phyloP scores from a whole-genome alignment of 2,329 filamentous ascomycete species.

The Xylariaceae sp. region DNA sequence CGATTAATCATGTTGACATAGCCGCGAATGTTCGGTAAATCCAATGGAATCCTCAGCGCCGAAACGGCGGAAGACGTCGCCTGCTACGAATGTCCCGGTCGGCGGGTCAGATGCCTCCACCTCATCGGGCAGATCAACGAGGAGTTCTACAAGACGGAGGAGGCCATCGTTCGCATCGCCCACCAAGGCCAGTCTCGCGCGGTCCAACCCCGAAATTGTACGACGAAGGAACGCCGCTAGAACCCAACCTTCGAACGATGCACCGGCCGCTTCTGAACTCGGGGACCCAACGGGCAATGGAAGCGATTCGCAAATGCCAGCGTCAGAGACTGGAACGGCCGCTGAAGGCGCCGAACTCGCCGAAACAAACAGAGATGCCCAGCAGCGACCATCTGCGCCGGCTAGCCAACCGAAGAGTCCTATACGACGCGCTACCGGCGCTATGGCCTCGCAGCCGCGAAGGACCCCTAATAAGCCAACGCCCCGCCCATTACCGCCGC shows the following conservation, averaged over 20 bases:
- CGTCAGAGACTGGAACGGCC: conserved; percentile 24
- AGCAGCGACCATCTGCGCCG: conserved; percentile 5
- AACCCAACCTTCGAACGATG: conserved; percentile 17
- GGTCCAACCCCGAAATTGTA: conserved; percentile 62
- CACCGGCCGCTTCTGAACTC: conserved; percentile 25
- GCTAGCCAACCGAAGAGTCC: conserved; percentile 21
- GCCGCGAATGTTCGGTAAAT: background rate
- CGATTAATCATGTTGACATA: conserved; percentile 12
- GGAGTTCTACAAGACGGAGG: conserved; percentile 33
- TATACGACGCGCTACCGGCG: conserved; percentile 34
- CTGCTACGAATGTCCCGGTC: conserved; percentile 49
- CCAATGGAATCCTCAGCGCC: conserved; percentile 60
- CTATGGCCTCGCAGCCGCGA: conserved; percentile 41
- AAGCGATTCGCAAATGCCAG: conserved; percentile 33
- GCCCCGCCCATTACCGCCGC: conserved; percentile 51
- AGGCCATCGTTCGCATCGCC: conserved; percentile 68
- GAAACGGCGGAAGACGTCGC: conserved; percentile 67
- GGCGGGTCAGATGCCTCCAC: conserved; percentile 19
- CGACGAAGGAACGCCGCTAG: conserved; percentile 46
- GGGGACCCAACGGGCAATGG: conserved; percentile 27
- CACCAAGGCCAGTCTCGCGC: conserved; percentile 64
- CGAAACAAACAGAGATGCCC: conserved; percentile 1
- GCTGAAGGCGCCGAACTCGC: conserved; percentile 10
- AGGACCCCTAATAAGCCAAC: conserved; percentile 47
- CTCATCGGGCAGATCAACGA: conserved; percentile 16